Conservation (phyloP, 306 rosid species). For the Cucurbita pepo region DNA sequence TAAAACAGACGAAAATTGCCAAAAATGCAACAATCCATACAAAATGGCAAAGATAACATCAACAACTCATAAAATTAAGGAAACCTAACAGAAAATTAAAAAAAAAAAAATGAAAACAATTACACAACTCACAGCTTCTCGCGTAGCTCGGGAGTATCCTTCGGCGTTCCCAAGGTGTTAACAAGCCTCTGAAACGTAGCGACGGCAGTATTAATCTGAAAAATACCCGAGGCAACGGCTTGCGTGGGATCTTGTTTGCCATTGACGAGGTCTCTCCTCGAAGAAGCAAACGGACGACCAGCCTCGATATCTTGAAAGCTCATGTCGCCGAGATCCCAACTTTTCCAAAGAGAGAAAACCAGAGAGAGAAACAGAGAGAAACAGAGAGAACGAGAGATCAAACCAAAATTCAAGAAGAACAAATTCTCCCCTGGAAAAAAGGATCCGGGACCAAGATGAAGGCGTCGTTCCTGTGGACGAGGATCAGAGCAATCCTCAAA, state of each 20-base stretch:
- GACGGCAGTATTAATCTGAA: constrained; percentile 97
- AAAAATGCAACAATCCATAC: neutral
- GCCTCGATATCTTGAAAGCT: constrained; percentile 87
- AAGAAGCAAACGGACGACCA: constrained; percentile 43
- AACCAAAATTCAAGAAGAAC: neutral
- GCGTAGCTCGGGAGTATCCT: constrained; percentile 87
- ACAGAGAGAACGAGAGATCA: neutral
- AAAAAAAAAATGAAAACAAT: neutral
- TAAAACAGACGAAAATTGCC: neutral
- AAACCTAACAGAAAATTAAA: neutral
- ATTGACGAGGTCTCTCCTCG: constrained; percentile 43
- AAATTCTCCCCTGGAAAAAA: constrained; percentile 9
- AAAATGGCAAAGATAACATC: neutral
- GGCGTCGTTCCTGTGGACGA: constrained; percentile 9
- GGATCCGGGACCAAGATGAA: neutral
- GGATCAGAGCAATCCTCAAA: constrained; percentile 12
- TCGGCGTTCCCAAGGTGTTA: constrained; percentile 94
- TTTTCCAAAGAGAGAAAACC: constrained; percentile 15
- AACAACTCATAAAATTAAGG: neutral
- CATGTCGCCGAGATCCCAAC: constrained; percentile 31
- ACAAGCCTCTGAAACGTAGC: constrained; percentile 90
- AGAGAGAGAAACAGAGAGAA: neutral
- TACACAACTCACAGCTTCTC: constrained; percentile 65
- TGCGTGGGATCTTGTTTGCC: constrained; percentile 81
- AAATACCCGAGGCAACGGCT: constrained; percentile 88